Conservation (phyloP, 2,329 filamentous ascomycete genomes). For the Fusarium globosum region DNA sequence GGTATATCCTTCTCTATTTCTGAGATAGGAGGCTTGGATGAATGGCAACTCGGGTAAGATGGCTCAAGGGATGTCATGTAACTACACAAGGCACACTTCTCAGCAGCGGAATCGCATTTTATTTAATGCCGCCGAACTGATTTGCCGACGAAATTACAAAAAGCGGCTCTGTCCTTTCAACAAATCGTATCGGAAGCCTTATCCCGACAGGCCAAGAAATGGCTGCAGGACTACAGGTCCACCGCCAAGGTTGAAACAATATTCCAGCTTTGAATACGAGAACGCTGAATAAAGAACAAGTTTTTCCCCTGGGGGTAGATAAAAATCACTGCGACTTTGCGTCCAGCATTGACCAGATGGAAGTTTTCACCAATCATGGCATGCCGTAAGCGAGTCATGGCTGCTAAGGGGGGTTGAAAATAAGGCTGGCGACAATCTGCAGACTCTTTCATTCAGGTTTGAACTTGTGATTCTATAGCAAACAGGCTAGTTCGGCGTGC, state of each 20-base stretch:
- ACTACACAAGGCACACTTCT: not conserved
- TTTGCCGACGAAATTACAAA: not conserved
- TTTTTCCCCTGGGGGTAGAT: no score
- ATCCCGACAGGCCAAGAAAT: not conserved
- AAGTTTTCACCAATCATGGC: not conserved
- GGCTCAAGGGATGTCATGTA: no score
- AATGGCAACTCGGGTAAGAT: not conserved
- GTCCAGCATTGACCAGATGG: not conserved
- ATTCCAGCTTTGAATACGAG: not conserved
- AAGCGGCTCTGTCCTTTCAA: not conserved
- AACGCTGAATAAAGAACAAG: not conserved
- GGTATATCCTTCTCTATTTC: no score
- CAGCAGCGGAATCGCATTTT: fast-evolving
- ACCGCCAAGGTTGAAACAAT: not conserved
- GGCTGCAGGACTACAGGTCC: not conserved
- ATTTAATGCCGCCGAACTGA: fast-evolving
- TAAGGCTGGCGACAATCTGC: not conserved
- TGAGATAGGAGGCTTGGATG: not conserved
- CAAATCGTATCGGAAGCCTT: not conserved
- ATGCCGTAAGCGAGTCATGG: not conserved
- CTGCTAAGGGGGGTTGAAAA: not conserved
- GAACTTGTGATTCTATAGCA: not conserved
- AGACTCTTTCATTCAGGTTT: not conserved
- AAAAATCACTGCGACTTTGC: not conserved
- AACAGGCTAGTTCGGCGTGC: not conserved